Evolutionary conservation across 225 moss, liverwort and hornwort species (phyloP), one percentile per base, ranked within the genome.

Genomic region (Pseudisothecium myosuroides): DNA sequence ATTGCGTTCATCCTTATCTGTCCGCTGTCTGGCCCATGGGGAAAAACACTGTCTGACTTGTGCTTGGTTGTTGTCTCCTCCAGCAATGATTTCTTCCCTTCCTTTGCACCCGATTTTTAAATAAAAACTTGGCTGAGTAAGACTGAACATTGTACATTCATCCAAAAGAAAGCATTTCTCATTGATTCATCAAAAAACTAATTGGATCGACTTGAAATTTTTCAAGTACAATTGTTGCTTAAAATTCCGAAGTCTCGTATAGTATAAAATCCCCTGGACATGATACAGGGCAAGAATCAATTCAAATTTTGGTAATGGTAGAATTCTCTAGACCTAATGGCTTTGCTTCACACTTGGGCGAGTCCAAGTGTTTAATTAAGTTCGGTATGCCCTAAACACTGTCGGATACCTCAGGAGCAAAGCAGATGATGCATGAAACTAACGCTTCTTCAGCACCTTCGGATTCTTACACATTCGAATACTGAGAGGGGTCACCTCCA

Each of bases 391-490:
- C n/a, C 76, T 78, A 82, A 78, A 39, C n/a, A 54, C 6, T 31
- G 54, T 65, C 31, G 50, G 15, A 84, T 36, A 84, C 47, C 71
- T 78, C 54, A 37, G 45, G 32, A 41, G 61, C 43, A 16, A 5
- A 31, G 65, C 11, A 66, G 60, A 65, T 43, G n/a, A 60, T n/a
- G 37, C 81, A 85, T 69, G 47, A 55, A 49, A 59, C 88, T 90
- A 92, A 58, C 92, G 92, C 84, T 94, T 98, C 90, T 91, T 94
- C 79, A 87, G 74, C 91, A 94, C 82, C 89, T 96, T 98, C 5
- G 96, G 87, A 65, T 98, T 97, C 90, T 98, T 98, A 87, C 94
- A 96, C 94, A 98, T 96, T 77, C 98, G 92, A 50, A 98, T 93
- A 66, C 91, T 97, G 55, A 94, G 89, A 29, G 98, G 98, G 55